Evolutionary conservation across 2,329 filamentous ascomycete genomes (phyloP).

Genomic region (Ophiostoma piceae): DNA sequence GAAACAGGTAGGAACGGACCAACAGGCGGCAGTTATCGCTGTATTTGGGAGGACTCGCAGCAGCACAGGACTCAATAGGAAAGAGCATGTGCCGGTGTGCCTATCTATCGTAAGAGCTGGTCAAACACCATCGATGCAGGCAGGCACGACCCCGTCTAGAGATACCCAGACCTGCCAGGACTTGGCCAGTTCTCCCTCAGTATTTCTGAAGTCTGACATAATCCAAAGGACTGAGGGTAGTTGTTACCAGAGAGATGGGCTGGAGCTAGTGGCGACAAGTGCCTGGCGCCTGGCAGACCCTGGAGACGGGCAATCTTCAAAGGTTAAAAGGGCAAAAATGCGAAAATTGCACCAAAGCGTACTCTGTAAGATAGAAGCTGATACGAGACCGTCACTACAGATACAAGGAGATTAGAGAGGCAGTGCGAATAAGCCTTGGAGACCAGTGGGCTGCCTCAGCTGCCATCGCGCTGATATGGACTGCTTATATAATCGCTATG

Average conservation of each 20-base stretch:
- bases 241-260: slow-evolving; percentile 20
- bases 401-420: background rate
- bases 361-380: background rate
- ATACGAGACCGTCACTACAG: background rate
- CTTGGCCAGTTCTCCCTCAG: too few relatives aligned
- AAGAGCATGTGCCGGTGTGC: background rate
- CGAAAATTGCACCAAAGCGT: background rate
- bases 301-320: background rate
- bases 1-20: slow-evolving; percentile 1
- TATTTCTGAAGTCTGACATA: background rate
- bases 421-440: background rate
- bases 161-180: too few relatives aligned
- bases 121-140: too few relatives aligned
- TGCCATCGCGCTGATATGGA: background rate
- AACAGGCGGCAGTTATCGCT: background rate
- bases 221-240: background rate
- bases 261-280: slow-evolving; percentile 5
- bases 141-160: background rate
- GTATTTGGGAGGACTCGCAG: background rate
- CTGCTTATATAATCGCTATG: background rate
- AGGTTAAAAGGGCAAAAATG: background rate
- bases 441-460: background rate
- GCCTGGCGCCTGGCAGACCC: background rate
- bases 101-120: too few relatives aligned
- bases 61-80: background rate